These are phyloP conservation scores for Yamadazyma phyllophila DNA, from an alignment of 805 yeast species.

Conservation along the genomic window DNA sequence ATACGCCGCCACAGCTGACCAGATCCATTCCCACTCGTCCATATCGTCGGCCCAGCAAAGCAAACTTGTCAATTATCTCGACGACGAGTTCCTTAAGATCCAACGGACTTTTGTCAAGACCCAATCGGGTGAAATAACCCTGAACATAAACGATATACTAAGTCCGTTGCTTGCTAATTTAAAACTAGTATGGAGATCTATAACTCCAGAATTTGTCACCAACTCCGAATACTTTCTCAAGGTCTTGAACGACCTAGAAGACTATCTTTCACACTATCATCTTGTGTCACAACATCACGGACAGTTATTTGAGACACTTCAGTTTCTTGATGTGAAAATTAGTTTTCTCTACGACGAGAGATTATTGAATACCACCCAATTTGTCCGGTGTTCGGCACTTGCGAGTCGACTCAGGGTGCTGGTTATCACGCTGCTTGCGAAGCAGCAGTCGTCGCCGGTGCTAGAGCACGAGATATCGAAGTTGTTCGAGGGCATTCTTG, in stretches of 20 bases:
- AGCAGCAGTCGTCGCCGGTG: conserved; percentile 4
- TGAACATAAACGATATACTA: conserved; percentile 25
- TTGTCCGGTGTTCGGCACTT: conserved; percentile 32
- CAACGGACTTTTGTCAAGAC: conserved; percentile 36
- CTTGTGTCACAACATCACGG: conserved; percentile 3
- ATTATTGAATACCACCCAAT: conserved; percentile 27
- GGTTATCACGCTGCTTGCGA: conserved; percentile 25
- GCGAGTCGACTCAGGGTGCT: conserved; percentile 30
- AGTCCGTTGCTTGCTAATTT: conserved; percentile 24
- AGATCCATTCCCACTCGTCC: conserved; percentile 5
- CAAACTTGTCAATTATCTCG: conserved; percentile 33
- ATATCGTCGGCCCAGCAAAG: conserved; percentile 32
- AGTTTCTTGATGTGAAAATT: conserved; percentile 11
- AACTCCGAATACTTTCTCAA: conserved; percentile 37
- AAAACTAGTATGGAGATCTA: conserved; percentile 34
- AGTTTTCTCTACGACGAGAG: conserved; percentile 10
- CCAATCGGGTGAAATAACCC: conserved; percentile 28
- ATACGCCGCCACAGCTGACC: conserved; percentile 13
- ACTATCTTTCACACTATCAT: conserved; percentile 31
- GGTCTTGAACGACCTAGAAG: conserved; percentile 38
- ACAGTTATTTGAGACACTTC: conserved; percentile 9
- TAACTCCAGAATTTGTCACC: conserved; percentile 25
- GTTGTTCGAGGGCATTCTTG: conserved; percentile 39
- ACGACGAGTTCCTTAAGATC: conserved; percentile 31
- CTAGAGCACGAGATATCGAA: conserved; percentile 28